Conservation (phyloP, 192 early-diverging fungal species). For the Borealophlyctis nickersoniae region DNA sequence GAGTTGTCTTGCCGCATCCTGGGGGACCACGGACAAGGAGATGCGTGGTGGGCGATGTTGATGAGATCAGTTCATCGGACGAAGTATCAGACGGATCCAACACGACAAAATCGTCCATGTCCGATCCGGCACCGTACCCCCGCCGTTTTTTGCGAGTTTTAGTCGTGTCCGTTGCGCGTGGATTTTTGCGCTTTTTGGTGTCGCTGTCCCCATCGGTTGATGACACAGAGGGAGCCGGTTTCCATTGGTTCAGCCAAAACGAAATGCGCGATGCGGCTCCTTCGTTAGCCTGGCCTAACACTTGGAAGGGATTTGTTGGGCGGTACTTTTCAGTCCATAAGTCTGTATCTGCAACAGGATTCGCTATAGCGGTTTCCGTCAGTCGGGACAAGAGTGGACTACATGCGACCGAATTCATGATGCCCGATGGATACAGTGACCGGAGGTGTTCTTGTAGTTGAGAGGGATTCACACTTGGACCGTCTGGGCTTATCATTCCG, state of each 20-base stretch:
- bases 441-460: too few species aligned
- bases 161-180: too few species aligned
- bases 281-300: not conserved
- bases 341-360: not conserved
- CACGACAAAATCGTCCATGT: not conserved
- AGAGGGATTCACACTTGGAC: too few species aligned
- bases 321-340: not conserved
- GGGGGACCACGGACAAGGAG: conserved; percentile 62
- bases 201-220: not conserved
- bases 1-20: conserved; percentile 71
- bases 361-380: not conserved
- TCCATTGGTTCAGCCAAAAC: not conserved
- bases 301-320: not conserved
- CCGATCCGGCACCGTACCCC: too few species aligned
- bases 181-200: not conserved
- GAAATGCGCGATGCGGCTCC: not conserved
- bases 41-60: conserved; percentile 7
- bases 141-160: too few species aligned
- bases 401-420: not conserved
- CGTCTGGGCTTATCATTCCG: too few species aligned
- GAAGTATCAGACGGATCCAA: too few species aligned
- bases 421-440: not conserved
- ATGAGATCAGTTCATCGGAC: not conserved
- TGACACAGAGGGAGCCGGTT: not conserved
- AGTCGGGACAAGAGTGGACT: not conserved